phyloP scores from a whole-genome alignment of 352 stramenopile species.

The Globisporangium apiculatum region DNA sequence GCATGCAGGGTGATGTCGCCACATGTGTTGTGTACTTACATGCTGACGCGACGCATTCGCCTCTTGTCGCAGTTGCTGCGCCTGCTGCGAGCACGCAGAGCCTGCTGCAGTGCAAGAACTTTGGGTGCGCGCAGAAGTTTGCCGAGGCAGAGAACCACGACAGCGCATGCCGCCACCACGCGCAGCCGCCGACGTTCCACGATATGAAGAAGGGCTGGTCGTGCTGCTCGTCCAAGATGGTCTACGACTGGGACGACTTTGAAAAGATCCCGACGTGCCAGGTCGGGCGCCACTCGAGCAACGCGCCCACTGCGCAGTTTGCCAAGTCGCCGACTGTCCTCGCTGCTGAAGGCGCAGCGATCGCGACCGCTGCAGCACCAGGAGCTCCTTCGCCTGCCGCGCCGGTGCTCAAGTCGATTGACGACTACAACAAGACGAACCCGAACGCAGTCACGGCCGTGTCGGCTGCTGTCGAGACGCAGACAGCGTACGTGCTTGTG shows the following conservation, averaged over 20 bases:
- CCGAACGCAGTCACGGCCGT: conserved; percentile 84
- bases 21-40: not conserved
- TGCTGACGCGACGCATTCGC: not conserved
- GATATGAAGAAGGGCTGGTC: conserved; percentile 90
- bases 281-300: conserved; percentile 60
- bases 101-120: conserved; percentile 81
- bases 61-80: not conserved
- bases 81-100: conserved; percentile 16
- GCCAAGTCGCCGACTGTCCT: conserved; percentile 77
- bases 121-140: conserved; percentile 82
- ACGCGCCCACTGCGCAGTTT: conserved; percentile 64
- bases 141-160: conserved; percentile 70
- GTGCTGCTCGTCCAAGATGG: conserved; percentile 86
- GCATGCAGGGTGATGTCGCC: not conserved
- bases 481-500: conserved; percentile 29
- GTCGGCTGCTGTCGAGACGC: conserved; percentile 51
- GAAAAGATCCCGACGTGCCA: conserved; percentile 80
- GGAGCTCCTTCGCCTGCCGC: conserved; percentile 11
- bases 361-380: conserved; percentile 10
- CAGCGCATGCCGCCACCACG: conserved; percentile 70
- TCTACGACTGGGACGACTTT: conserved; percentile 96
- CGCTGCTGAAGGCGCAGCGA: conserved; percentile 39
- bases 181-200: conserved; percentile 79
- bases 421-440: conserved; percentile 90
- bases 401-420: conserved; percentile 85